Base-by-base conservation (phyloP, 2,329 filamentous ascomycete species). In the Blastomyces gilchristii region DNA sequence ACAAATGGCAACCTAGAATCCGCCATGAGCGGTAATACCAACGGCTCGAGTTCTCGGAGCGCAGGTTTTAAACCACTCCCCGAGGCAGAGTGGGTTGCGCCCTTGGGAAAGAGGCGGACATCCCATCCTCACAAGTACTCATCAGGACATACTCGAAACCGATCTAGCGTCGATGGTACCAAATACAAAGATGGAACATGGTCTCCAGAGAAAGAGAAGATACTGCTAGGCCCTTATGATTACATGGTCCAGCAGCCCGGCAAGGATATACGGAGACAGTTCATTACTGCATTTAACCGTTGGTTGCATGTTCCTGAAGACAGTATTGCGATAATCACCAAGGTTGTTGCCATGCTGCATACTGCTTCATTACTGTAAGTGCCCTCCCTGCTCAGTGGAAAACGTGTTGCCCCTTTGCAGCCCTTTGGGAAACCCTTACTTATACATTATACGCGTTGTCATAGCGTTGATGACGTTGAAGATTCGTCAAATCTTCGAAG, bases 231-330 rank as follows among this genome's bases (percentile, higher is more conserved):
- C 0, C 91, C 91, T 0, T 96, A 86, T 70, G 87, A 93, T 71
- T 95, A 96, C 74, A 82, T 94, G 65, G 83, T 86, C 70, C 83
- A 84, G 54, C 87, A 91, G 66, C 89, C 90, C 0, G 91, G 91
- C 67, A 78, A 78, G 62, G 74, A 74, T 39, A 70, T 78, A 58
- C 70, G 76, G 9, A 67, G 70, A 18, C 69, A 71, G 53, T 64
- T 77, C 9, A 74, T 78, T 62, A 69, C 73, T 22, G 75, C 74
- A 2, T 72, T 78, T 56, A 75, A 78, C 58, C 67, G 69, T 6
- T 77, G 76, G 71, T 67, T 76, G 43, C 65, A 71, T 7, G 69
- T 77, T 22, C 74, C 74, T 0, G 66, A 71, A 11, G 63, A 67
- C 6, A 73, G 67, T 2, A 65, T 77, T 8, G 68, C 67, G 8